Evolutionary conservation across 176 grass and related monocot species (phyloP).

Genomic region (Poa annua): DNA sequence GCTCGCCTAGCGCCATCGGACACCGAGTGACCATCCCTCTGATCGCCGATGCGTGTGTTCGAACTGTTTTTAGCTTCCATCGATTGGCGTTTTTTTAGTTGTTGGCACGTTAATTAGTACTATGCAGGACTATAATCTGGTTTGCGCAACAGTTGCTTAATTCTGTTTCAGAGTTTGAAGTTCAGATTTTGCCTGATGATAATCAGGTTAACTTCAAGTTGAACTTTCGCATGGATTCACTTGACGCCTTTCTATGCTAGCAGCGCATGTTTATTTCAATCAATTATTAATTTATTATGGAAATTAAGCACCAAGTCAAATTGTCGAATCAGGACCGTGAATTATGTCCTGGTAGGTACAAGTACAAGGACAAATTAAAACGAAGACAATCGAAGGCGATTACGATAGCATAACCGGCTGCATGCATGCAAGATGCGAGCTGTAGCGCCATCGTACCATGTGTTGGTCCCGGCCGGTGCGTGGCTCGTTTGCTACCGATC

Average conservation of each 20-base stretch:
- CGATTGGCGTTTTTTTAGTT: background rate
- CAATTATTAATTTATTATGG: background rate
- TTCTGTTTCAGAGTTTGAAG: background rate
- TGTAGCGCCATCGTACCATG: constrained; percentile 8
- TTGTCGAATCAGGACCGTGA: background rate
- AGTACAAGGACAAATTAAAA: background rate
- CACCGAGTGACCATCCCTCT: background rate
- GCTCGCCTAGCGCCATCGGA: background rate
- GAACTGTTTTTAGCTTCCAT: background rate
- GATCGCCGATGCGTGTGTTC: background rate
- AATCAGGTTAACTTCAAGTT: background rate
- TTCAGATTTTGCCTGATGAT: background rate
- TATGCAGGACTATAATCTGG: too few relatives aligned
- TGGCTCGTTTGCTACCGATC: background rate
- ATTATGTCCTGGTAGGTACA: background rate
- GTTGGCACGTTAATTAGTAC: background rate
- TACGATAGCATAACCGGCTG: background rate
- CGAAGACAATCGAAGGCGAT: background rate
- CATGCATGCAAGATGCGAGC: background rate
- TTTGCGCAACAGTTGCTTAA: background rate
- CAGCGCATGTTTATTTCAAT: background rate
- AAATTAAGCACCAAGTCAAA: background rate
- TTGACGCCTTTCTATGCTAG: background rate
- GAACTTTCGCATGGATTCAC: background rate
- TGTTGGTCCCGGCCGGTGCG: background rate